Conservation (phyloP, 2,329 filamentous ascomycete species). For the Claviceps citrina region DNA sequence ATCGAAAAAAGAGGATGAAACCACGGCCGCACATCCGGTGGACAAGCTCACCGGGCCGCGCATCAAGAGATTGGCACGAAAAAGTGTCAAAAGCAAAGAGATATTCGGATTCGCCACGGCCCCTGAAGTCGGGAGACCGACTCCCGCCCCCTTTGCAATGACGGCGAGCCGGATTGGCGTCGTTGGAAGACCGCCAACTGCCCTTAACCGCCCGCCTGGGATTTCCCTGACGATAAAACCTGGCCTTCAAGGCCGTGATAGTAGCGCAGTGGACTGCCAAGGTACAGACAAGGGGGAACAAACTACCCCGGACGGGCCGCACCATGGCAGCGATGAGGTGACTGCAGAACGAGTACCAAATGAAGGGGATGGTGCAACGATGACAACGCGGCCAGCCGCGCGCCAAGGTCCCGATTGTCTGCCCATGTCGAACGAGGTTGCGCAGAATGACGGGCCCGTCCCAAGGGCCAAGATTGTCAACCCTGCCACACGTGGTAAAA, state of each 20-base stretch:
- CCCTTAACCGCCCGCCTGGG: neutral
- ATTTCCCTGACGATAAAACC: neutral
- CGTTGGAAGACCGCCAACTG: conserved; percentile 2
- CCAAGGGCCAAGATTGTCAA: conserved; percentile 21
- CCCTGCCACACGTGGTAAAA: conserved; percentile 36
- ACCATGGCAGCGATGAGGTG: neutral
- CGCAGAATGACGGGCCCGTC: neutral
- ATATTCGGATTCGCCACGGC: conserved; percentile 26
- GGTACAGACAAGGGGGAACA: neutral
- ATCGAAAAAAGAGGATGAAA: neutral
- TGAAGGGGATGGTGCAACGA: neutral
- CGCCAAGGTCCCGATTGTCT: neutral
- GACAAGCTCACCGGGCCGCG: conserved; percentile 16
- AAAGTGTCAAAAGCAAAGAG: conserved; percentile 30
- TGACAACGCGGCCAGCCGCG: neutral
- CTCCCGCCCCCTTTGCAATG: conserved; percentile 9
- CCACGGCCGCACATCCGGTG: neutral
- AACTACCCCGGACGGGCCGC: neutral
- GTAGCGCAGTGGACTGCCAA: neutral
- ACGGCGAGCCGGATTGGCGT: conserved; percentile 5
- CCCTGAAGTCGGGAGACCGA: conserved; percentile 6
- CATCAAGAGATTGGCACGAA: conserved; percentile 25
- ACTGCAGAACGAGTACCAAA: neutral
- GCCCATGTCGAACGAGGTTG: neutral
- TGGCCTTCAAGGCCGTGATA: neutral